Evolutionary conservation across 202 grass and related monocot species (phyloP).

Genomic region (Saccharum hybrid): DNA sequence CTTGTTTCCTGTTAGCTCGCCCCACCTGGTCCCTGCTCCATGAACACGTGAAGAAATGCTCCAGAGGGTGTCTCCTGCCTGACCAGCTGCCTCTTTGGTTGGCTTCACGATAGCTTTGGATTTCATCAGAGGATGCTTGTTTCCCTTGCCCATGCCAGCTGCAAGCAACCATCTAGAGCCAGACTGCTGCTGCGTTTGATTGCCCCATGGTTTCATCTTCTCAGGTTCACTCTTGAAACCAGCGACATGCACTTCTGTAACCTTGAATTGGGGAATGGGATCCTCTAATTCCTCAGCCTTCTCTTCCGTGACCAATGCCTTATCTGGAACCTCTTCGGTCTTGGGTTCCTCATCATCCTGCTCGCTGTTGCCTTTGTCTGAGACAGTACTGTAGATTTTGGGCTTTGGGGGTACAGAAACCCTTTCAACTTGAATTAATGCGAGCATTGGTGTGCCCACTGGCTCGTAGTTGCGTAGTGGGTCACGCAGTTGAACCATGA

Average conservation of each 20-base stretch:
- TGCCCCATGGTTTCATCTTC: constrained; percentile 79
- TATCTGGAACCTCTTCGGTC: constrained; percentile 49
- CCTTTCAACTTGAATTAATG: constrained; percentile 95
- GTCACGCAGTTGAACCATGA: constrained; percentile 93
- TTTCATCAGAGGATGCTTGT: constrained; percentile 88
- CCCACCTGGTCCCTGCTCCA: constrained; percentile 71
- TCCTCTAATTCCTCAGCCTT: constrained; percentile 64
- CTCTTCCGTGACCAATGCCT: constrained; percentile 54
- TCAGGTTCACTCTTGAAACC: constrained; percentile 84
- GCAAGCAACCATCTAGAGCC: constrained; percentile 97
- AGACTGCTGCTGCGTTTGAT: constrained; percentile 78
- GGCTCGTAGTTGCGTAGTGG: constrained; percentile 87
- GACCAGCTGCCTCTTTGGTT: constrained; percentile 53
- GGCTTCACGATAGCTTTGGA: constrained; percentile 67
- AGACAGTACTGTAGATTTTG: constrained; percentile 70
- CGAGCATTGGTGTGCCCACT: constrained; percentile 89
- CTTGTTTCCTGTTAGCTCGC: constrained; percentile 53
- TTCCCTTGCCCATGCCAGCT: constrained; percentile 90
- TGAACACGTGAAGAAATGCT: constrained; percentile 87
- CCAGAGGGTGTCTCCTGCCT: constrained; percentile 80
- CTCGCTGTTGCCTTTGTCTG: constrained; percentile 67
- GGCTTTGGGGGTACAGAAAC: constrained; percentile 92
- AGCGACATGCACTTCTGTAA: constrained; percentile 91
- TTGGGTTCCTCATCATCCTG: constrained; percentile 63
- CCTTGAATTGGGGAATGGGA: constrained; percentile 76